A percentile compares a stretch with the other conserved stretches of the same genome.
Evolutionary conservation across 1,284 basidiomycete genomes (phyloP).

Genomic region (Ganoderma boninense): DNA sequence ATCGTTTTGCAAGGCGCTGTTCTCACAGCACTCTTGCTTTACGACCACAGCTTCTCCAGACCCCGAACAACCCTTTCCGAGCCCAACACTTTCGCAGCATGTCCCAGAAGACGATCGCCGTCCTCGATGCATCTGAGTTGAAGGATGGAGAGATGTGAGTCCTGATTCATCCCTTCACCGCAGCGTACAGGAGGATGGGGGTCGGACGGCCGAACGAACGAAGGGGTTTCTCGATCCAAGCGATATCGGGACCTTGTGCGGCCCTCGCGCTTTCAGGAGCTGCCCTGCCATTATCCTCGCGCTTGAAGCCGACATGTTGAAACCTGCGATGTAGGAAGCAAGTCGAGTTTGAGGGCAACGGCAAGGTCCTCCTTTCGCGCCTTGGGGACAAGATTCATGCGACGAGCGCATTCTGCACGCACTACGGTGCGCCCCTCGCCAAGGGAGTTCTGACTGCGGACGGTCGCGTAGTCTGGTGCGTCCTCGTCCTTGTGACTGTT

Average conservation of each 20-base stretch:
- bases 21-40: conserved; percentile 17
- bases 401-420: conserved; percentile 89
- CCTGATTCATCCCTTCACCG: neutral
- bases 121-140: conserved; percentile 72
- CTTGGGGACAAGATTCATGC: conserved; percentile 80
- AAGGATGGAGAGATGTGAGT: conserved; percentile 81
- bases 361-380: conserved; percentile 84
- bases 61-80: conserved; percentile 6
- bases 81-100: conserved; percentile 35
- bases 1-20: too few species aligned
- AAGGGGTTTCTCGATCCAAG: neutral
- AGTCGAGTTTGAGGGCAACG: conserved; percentile 79
- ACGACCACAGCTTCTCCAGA: conserved; percentile 17
- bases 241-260: neutral
- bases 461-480: conserved; percentile 82
- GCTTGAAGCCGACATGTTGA: neutral
- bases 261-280: neutral
- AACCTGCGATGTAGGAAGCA: conserved; percentile 67
- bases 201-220: neutral
- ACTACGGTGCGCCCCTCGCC: conserved; percentile 86
- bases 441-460: conserved; percentile 87
- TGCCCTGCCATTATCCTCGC: neutral
- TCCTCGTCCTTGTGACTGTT: conserved; percentile 13
- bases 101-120: conserved; percentile 66
- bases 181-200: neutral